These are phyloP conservation scores for Leucocoprinus sp. DNA, from an alignment of 768 basidiomycete genomes.

Conservation along the genomic window DNA sequence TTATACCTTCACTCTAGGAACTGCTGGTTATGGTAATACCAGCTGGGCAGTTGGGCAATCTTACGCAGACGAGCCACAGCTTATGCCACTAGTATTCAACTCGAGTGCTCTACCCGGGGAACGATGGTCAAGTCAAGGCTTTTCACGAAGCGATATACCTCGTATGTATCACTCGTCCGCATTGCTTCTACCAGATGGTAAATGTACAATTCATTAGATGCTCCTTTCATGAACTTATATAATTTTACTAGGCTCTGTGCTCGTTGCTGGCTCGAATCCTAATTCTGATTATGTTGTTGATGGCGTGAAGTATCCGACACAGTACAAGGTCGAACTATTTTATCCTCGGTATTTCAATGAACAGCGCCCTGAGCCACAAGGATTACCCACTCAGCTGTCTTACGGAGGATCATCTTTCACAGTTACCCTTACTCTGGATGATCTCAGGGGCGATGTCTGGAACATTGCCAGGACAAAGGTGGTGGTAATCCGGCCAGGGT, in stretches of 20 bases:
- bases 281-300: slow-evolving; percentile 53
- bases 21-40: slow-evolving; percentile 54
- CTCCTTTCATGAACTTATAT: background rate
- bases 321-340: slow-evolving; percentile 21
- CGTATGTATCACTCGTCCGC: slow-evolving; percentile 78
- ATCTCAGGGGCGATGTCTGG: slow-evolving; percentile 39
- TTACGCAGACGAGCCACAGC: slow-evolving; percentile 62
- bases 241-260: slow-evolving; percentile 42
- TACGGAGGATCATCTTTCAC: slow-evolving; percentile 80
- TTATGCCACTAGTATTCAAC: slow-evolving; percentile 65
- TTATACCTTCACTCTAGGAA: slow-evolving; percentile 27
- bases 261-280: slow-evolving; percentile 77
- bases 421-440: slow-evolving; percentile 43
- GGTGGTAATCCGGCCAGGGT: slow-evolving; percentile 54
- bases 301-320: slow-evolving; percentile 53
- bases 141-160: slow-evolving; percentile 47
- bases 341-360: slow-evolving; percentile 41
- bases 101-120: slow-evolving; percentile 51
- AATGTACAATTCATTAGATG: background rate
- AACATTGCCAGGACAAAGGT: slow-evolving; percentile 44
- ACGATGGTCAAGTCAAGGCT: slow-evolving; percentile 55
- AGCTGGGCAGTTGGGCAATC: slow-evolving; percentile 48
- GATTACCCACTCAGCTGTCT: slow-evolving; percentile 42
- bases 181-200: slow-evolving; percentile 46
- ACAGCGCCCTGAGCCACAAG: slow-evolving; percentile 48